Percentiles rank a stretch among this genome's conserved stretches.
Conservation (phyloP, 2,329 filamentous ascomycete species). For the Tolypocladium tropicale region DNA sequence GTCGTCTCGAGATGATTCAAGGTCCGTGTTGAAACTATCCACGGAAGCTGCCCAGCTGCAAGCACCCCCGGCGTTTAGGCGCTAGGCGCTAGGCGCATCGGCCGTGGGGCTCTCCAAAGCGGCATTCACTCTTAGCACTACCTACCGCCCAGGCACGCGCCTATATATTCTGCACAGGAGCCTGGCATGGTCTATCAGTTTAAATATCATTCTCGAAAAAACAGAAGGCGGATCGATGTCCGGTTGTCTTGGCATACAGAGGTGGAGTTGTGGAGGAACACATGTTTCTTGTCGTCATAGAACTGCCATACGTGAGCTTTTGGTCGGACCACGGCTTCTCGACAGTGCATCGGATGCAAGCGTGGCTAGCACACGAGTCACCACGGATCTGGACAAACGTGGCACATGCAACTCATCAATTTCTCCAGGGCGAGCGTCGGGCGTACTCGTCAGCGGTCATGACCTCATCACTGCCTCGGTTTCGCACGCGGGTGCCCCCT, state of each 20-base stretch:
- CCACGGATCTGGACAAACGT: not conserved
- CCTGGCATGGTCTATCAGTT: no score
- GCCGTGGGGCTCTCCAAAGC: not conserved
- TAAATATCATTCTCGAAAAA: no score
- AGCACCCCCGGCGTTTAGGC: not conserved
- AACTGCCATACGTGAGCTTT: not conserved
- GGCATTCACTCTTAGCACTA: not conserved
- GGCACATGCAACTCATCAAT: not conserved
- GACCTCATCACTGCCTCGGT: not conserved
- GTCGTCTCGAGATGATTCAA: not conserved
- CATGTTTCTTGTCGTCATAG: not conserved
- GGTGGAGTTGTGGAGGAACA: not conserved
- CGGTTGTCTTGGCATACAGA: no score
- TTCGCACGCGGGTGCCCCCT: not conserved
- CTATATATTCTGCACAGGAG: no score
- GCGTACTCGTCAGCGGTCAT: not conserved
- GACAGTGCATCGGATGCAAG: not conserved
- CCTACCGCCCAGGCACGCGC: no score
- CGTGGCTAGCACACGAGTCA: not conserved
- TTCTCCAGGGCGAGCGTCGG: no score
- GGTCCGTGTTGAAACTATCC: not conserved
- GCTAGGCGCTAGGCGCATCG: not conserved
- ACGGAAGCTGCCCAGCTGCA: no score
- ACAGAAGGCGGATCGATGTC: no score
- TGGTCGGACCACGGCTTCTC: not conserved